Percentiles rank a stretch among this genome's conserved stretches.
Conservation (phyloP, 2,329 filamentous ascomycete species). For the Clarireedia homoeocarpa region DNA sequence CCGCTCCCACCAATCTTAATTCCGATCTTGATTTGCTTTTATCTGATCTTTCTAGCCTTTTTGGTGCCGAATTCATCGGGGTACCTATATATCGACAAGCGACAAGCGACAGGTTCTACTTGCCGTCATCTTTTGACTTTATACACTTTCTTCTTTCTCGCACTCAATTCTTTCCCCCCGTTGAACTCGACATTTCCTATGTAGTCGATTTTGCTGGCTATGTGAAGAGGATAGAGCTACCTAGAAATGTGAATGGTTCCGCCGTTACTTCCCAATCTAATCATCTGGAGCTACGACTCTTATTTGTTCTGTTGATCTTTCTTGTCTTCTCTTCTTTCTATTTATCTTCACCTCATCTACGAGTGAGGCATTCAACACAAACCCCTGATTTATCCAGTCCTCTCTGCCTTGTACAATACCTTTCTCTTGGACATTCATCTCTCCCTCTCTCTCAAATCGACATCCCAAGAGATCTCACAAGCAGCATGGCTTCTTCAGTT, state of each 20-base stretch:
- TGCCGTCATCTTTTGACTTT: background rate
- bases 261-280: constrained; percentile 26
- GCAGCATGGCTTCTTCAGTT: constrained; percentile 16
- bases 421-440: background rate
- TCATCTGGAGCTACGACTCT: constrained; percentile 26
- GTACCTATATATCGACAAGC: no score
- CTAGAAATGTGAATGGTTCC: background rate
- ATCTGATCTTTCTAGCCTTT: no score
- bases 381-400: constrained; percentile 14
- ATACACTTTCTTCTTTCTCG: background rate
- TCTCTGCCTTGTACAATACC: constrained; percentile 11
- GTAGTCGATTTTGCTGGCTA: constrained; percentile 1
- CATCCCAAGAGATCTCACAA: constrained; percentile 33
- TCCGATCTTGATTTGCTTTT: no score
- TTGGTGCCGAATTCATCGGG: no score
- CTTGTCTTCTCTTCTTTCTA: constrained; percentile 18
- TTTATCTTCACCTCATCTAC: constrained; percentile 23
- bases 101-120: background rate
- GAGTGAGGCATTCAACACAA: constrained; percentile 22
- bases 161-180: background rate
- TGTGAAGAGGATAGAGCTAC: constrained; percentile 10
- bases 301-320: constrained; percentile 25
- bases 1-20: no score
- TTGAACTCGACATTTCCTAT: background rate
- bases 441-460: constrained; percentile 4